These are phyloP conservation scores for Cystofilobasidium ferigula DNA, from an alignment of 768 basidiomycete genomes.

Conservation along the genomic window DNA sequence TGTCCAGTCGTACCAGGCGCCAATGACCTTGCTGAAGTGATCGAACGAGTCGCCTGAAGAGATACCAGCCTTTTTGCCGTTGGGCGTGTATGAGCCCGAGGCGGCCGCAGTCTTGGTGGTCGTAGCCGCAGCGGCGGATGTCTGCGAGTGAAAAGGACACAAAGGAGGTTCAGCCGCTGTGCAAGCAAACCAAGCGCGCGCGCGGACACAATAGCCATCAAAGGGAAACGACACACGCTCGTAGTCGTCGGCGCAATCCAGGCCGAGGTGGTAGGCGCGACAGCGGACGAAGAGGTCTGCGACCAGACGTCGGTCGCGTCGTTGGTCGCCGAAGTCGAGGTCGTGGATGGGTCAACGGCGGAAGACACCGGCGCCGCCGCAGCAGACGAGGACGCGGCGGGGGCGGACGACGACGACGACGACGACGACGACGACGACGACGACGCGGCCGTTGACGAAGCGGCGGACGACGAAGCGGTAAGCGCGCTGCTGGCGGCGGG, in stretches of 20 bases:
- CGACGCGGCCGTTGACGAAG: not conserved
- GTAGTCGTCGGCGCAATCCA: no score
- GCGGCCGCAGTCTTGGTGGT: constrained; percentile 4
- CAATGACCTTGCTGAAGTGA: constrained; percentile 30
- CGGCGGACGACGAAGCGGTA: not conserved
- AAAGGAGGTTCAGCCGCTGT: not conserved
- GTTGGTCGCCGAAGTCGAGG: not conserved
- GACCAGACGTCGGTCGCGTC: not conserved
- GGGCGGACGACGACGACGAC: not conserved
- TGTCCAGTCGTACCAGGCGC: constrained; percentile 37
- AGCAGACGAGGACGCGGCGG: not conserved
- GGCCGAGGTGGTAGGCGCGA: no score
- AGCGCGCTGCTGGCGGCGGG: no score
- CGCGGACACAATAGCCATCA: not conserved
- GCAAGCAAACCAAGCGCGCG: not conserved
- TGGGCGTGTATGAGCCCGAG: not conserved
- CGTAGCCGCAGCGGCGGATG: constrained; percentile 11
- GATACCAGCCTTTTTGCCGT: not conserved
- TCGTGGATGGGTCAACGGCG: constrained; percentile 7
- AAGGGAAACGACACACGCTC: not conserved
- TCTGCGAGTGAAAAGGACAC: no score
- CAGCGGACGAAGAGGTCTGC: no score
- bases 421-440: constrained; percentile 2
- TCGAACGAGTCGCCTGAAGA: not conserved
- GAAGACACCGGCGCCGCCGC: not conserved